phyloP scores from a whole-genome alignment of 2,329 filamentous ascomycete genomes.

The Zasmidium citrigriseum region DNA sequence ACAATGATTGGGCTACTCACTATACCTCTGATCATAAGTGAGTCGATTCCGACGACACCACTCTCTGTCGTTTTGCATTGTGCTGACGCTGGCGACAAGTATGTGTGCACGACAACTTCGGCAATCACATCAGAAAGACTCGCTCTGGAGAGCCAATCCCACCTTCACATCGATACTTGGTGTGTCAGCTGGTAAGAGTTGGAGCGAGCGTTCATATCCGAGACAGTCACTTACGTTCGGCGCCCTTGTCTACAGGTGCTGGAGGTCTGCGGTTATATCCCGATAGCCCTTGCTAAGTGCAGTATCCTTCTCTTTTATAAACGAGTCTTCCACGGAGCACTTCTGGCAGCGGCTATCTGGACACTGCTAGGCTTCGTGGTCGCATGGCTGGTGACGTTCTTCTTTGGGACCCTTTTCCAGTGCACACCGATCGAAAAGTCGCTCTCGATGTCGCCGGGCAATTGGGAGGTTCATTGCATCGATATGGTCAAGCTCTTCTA shows the following conservation, averaged over 20 bases:
- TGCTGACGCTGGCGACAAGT: neutral
- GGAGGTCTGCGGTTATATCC: neutral
- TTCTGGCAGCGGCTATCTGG: neutral
- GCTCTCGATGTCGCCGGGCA: neutral
- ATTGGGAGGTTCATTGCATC: slow-evolving; percentile 5
- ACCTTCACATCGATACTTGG: neutral
- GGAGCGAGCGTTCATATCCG: no score
- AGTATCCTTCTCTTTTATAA: neutral
- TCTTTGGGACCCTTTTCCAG: neutral
- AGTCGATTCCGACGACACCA: neutral
- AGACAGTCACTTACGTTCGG: no score
- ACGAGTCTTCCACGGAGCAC: neutral
- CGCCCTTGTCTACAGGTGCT: no score
- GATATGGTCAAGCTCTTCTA: slow-evolving; percentile 6
- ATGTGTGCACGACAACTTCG: neutral
- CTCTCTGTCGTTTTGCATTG: neutral
- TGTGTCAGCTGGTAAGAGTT: neutral
- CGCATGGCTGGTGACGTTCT: neutral
- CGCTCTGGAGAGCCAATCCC: neutral
- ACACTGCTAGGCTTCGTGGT: neutral
- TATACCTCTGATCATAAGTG: neutral
- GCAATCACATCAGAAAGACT: neutral
- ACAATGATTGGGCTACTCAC: neutral
- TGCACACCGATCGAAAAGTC: neutral
- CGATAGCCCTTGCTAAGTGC: neutral